These are phyloP conservation scores for Cenococcum geophilum DNA, from an alignment of 495 filamentous ascomycete species.

Conservation along the genomic window DNA sequence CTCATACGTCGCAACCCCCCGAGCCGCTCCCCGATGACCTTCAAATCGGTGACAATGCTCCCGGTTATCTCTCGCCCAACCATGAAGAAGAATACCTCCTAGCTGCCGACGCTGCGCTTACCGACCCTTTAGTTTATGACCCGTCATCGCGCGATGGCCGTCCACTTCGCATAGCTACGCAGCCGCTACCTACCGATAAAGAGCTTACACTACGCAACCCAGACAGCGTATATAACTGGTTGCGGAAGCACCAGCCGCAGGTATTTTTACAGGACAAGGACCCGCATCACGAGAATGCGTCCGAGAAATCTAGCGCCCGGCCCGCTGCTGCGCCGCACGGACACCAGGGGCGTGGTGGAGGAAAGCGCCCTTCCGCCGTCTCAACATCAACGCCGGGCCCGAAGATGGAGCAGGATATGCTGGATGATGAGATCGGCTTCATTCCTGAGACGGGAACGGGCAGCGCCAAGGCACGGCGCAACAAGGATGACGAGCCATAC, in stretches of 20 bases:
- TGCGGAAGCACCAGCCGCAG: conserved; percentile 73
- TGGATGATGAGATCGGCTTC: conserved; percentile 49
- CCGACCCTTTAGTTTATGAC: conserved; percentile 32
- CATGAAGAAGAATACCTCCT: conserved; percentile 76
- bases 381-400: conserved; percentile 32
- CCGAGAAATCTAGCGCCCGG: conserved; percentile 25
- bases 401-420: conserved; percentile 47
- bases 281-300: conserved; percentile 30
- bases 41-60: conserved; percentile 18
- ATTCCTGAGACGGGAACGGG: conserved; percentile 42
- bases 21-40: conserved; percentile 22
- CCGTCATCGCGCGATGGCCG: conserved; percentile 18
- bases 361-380: conserved; percentile 19
- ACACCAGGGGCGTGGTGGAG: conserved; percentile 18
- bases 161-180: conserved; percentile 17
- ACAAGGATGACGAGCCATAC: conserved; percentile 54
- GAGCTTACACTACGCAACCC: conserved; percentile 61
- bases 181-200: conserved; percentile 24
- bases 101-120: conserved; percentile 61
- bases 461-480: conserved; percentile 45
- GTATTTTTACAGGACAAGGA: conserved; percentile 80
- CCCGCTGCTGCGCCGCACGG: conserved; percentile 10
- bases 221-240: conserved; percentile 84
- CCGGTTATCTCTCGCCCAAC: conserved; percentile 61
- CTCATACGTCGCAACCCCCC: conserved; percentile 18